These are phyloP conservation scores for Fusarium concolor DNA, from an alignment of 2,329 filamentous ascomycete genomes.

Conservation along the genomic window DNA sequence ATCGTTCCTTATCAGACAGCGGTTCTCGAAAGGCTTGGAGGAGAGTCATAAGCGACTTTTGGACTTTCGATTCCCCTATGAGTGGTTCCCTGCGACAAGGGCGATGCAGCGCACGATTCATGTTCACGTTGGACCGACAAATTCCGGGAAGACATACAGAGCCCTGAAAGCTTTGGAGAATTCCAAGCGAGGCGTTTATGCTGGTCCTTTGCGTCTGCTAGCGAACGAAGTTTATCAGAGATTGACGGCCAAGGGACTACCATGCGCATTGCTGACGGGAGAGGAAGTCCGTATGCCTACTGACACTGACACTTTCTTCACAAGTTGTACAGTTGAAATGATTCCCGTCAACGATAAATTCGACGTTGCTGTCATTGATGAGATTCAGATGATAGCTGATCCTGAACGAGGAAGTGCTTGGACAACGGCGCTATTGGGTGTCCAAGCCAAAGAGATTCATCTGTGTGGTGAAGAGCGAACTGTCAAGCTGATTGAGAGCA, in stretches of 20 bases:
- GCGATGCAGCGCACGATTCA: conserved; percentile 85
- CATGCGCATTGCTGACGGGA: conserved; percentile 86
- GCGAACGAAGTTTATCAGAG: conserved; percentile 96
- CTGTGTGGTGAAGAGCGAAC: conserved; percentile 90
- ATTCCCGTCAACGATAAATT: conserved; percentile 65
- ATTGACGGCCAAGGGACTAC: conserved; percentile 79
- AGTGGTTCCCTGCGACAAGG: conserved; percentile 92
- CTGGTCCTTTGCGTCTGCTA: conserved; percentile 86
- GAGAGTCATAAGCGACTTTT: conserved; percentile 73
- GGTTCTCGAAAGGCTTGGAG: conserved; percentile 67
- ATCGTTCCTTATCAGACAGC: conserved; percentile 68
- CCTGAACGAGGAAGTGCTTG: conserved; percentile 88
- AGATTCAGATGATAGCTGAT: conserved; percentile 97
- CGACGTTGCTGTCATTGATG: conserved; percentile 96
- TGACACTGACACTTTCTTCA: conserved; percentile 68
- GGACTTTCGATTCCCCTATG: conserved; percentile 88
- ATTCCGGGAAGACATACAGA: conserved; percentile 97
- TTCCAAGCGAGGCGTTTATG: conserved; percentile 83
- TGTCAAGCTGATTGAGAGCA: conserved; percentile 79
- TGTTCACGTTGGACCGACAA: conserved; percentile 95
- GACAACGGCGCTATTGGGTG: conserved; percentile 89
- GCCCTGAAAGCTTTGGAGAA: conserved; percentile 86
- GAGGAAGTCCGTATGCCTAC: conserved; percentile 84
- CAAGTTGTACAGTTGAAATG: conserved; percentile 96
- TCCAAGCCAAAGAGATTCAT: conserved; percentile 89